Evolutionary conservation across 805 yeast species (phyloP).

Genomic region (Vanderwaltozyma verrucispora): DNA sequence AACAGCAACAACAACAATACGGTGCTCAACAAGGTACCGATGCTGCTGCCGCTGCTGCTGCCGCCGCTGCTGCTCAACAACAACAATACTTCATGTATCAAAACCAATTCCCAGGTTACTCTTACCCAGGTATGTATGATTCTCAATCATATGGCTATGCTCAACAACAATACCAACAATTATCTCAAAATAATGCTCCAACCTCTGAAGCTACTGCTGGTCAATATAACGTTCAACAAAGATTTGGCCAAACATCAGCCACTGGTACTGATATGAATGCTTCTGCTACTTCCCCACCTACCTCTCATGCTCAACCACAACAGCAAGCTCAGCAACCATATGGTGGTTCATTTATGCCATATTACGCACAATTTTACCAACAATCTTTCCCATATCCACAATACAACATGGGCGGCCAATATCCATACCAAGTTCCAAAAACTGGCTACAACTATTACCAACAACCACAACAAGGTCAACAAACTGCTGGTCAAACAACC

Average conservation of each 20-base stretch:
- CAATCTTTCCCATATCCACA: constrained; percentile 31
- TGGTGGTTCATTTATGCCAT: constrained; percentile 28
- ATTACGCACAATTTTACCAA: constrained; percentile 28
- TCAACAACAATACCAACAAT: constrained; percentile 22
- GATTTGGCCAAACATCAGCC: constrained; percentile 18
- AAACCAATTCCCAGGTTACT: constrained; percentile 29
- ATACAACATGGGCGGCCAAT: constrained; percentile 27
- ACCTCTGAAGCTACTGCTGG: constrained; percentile 7
- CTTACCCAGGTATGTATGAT: constrained; percentile 30
- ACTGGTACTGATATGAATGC: constrained; percentile 13
- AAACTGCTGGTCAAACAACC: constrained; percentile 10
- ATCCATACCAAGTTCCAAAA: constrained; percentile 25
- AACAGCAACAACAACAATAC: constrained; percentile 18
- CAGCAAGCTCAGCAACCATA: constrained; percentile 20
- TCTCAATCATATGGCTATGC: constrained; percentile 24
- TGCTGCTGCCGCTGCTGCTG: constrained; percentile 12
- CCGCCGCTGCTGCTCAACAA: constrained; percentile 23
- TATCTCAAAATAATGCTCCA: constrained; percentile 8
- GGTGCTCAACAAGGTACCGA: constrained; percentile 19
- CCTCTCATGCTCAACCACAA: constrained; percentile 17
- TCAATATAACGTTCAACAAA: constrained; percentile 18
- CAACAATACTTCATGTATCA: constrained; percentile 30
- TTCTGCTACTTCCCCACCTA: constrained; percentile 14
- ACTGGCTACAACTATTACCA: constrained; percentile 17
- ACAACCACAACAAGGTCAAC: constrained; percentile 10